Conservation (phyloP, 305 asterid species). For the Fraxinus paxiana region DNA sequence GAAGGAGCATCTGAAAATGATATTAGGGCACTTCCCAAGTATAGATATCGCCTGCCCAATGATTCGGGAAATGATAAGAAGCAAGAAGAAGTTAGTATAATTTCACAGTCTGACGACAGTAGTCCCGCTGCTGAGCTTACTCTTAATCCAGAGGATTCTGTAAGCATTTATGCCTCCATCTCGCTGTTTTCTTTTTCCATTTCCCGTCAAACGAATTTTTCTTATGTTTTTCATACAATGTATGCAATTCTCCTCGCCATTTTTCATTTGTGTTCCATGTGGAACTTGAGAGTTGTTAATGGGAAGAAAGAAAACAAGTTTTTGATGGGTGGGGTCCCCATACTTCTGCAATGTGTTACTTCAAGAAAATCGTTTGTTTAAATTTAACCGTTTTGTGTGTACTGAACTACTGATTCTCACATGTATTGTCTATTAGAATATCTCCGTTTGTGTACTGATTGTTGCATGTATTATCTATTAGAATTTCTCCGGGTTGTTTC, state of each 20-base stretch:
- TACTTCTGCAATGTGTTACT: too few species aligned
- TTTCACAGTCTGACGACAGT: conserved; percentile 23
- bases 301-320: background rate
- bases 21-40: conserved; percentile 66
- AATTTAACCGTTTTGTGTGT: background rate
- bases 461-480: background rate
- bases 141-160: conserved; percentile 77
- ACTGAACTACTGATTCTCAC: too few species aligned
- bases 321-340: background rate
- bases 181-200: background rate
- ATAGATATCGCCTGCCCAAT: conserved; percentile 41
- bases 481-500: background rate
- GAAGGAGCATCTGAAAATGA: conserved; percentile 78
- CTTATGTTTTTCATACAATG: background rate
- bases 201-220: background rate
- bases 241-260: background rate
- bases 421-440: background rate
- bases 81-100: conserved; percentile 29
- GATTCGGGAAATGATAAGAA: conserved; percentile 25
- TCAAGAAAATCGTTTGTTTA: background rate
- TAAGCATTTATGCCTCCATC: conserved; percentile 31
- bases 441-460: background rate
- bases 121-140: conserved; percentile 39
- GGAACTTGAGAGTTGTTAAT: background rate
- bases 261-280: background rate